Evolutionary conservation across 139 green algal species (phyloP), one percentile per base, ranked within the genome.

Genomic region (Ettlia oleoabundans): DNA sequence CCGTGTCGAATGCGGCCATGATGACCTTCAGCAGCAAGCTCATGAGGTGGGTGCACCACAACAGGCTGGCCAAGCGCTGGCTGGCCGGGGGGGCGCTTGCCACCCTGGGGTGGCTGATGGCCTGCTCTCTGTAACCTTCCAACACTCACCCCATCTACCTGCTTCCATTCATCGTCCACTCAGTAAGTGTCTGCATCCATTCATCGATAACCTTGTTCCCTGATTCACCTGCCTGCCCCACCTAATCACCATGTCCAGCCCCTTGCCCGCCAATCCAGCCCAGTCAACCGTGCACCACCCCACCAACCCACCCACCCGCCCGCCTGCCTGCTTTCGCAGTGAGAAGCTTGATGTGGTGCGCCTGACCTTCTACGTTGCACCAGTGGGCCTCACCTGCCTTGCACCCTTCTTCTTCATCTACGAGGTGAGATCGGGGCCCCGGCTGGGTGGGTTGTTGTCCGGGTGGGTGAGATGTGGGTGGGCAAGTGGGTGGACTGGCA

Each of bases 331-430:
- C 42, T 30, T 28, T 13, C 19, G 51, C 72, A 41, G n/a, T 28
- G 62, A 81, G n/a, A 93, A 93, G 87, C 67, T 95, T 74, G 89
- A 95, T 78, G 92, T 94, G 28, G 71, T 94, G 68, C 84, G 87
- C 18, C 86, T 96, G 18, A 94, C 92, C 15, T 96, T 95, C 79
- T 96, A 95, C 89, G 94, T 91, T 21, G 89, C 93, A 15, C 93
- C 93, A 2, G 70, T 96, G 26, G 90, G 87, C 2, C 68, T 85
- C 3, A 4, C 78, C 15, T 84, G 89, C 76, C 84, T 95, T 15
- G 18, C 86, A 3, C 92, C 92, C 2, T 93, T 95, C 83, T 91
- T 87, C 69, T 79, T 42, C 18, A 58, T 81, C n/a, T 85, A 63
- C n/a, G 85, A 84, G 78, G 76, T 82, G 55, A n/a, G n/a, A n/a